Evolutionary conservation across 192 early-diverging fungal species (phyloP).

Genomic region (Podila horticola): DNA sequence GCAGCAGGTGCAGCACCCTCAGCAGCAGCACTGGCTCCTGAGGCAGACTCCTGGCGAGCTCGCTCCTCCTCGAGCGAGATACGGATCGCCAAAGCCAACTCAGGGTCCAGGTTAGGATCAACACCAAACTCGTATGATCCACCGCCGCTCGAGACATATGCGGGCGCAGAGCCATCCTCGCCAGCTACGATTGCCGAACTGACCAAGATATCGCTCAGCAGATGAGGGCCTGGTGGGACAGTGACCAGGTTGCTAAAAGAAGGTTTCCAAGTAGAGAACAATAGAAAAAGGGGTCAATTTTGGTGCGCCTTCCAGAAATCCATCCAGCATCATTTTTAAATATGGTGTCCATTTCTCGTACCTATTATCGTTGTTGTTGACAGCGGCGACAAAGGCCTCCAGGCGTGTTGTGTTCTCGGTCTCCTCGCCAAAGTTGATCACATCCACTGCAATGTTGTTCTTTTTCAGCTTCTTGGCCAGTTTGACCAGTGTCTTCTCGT

Average conservation of each 20-base stretch:
- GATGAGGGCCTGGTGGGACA: constrained; percentile 93
- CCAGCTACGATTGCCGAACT: constrained; percentile 88
- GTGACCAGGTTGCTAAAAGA: constrained; percentile 82
- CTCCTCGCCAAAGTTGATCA: constrained; percentile 97
- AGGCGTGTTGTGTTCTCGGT: constrained; percentile 88
- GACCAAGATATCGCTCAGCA: constrained; percentile 89
- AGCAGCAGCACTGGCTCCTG: constrained; percentile 54
- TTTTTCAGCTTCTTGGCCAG: constrained; percentile 98
- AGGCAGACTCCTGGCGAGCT: constrained; percentile 81
- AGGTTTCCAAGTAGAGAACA: not conserved
- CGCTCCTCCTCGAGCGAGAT: constrained; percentile 98
- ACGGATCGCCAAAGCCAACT: constrained; percentile 91
- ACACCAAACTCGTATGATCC: constrained; percentile 93
- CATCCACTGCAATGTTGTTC: constrained; percentile 96
- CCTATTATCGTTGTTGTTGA: constrained; percentile 95
- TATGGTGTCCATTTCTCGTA: constrained; percentile 24
- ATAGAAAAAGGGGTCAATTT: not conserved
- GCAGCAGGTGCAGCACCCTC: constrained; percentile 27
- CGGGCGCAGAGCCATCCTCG: constrained; percentile 79
- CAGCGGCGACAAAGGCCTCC: constrained; percentile 88
- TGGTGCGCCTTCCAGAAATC: not conserved
- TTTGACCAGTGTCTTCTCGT: constrained; percentile 86
- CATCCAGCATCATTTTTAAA: too few species aligned
- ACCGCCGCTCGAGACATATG: constrained; percentile 67
- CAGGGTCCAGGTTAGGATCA: constrained; percentile 94